A percentile compares a stretch with the other conserved stretches of the same genome.
Evolutionary conservation across 1,284 basidiomycete species (phyloP).

Genomic region (Ceratobasidium sp.): DNA sequence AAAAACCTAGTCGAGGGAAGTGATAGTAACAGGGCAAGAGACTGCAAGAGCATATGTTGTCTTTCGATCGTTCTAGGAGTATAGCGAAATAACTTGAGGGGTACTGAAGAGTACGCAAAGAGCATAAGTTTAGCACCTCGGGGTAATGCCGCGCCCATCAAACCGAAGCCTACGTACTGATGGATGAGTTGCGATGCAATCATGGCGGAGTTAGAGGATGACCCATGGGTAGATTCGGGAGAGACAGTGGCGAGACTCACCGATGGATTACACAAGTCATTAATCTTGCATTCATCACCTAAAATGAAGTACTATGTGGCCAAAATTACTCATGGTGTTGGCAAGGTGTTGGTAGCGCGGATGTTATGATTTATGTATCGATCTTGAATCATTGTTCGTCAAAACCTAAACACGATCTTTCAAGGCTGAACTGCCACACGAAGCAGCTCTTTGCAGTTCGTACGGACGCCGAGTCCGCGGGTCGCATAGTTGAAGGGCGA

Average conservation of each 20-base stretch:
- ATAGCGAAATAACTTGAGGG: too few species aligned
- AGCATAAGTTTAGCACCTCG: neutral
- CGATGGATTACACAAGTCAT: neutral
- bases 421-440: neutral
- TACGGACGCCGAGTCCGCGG: too few species aligned
- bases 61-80: too few species aligned
- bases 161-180: neutral
- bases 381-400: neutral
- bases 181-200: neutral
- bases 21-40: neutral
- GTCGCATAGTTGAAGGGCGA: too few species aligned
- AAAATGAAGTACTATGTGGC: too few species aligned
- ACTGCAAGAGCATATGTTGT: too few species aligned
- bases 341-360: neutral
- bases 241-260: neutral
- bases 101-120: neutral
- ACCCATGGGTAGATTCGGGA: constrained; percentile 11
- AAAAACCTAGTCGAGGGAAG: neutral
- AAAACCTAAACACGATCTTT: neutral
- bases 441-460: neutral
- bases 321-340: too few species aligned
- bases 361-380: neutral
- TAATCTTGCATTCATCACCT: neutral
- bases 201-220: constrained; percentile 2
- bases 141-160: constrained; percentile 15